Evolutionary conservation across 2,329 filamentous ascomycete species (phyloP).

Genomic region (Diaporthe helianthi): DNA sequence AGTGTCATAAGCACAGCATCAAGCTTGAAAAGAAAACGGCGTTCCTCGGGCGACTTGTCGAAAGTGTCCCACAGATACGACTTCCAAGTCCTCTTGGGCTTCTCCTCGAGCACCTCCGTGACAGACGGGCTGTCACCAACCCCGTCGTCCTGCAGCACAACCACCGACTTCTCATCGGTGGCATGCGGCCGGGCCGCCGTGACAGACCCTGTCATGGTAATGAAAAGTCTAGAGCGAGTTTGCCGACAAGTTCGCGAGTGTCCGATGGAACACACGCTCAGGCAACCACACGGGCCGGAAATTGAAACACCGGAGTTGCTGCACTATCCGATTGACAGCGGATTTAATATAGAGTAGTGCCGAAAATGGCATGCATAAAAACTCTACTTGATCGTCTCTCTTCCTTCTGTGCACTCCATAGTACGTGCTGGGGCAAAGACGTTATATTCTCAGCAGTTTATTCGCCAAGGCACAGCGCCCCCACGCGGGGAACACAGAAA

Average conservation of each 20-base stretch:
- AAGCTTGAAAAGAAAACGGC: conserved; percentile 44
- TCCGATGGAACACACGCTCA: neutral
- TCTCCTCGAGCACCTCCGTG: conserved; percentile 37
- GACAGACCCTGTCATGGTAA: neutral
- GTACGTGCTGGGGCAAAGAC: neutral
- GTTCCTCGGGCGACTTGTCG: conserved; percentile 45
- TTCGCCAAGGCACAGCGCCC: conserved; percentile 7
- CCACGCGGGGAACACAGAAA: conserved; percentile 7
- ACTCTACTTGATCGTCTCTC: neutral
- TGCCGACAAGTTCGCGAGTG: neutral
- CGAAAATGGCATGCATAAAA: neutral
- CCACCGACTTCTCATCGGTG: neutral
- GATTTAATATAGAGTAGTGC: neutral
- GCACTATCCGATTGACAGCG: neutral
- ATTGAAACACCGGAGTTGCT: neutral
- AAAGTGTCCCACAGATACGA: conserved; percentile 59
- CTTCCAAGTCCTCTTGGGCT: conserved; percentile 51
- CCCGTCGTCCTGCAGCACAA: conserved; percentile 5
- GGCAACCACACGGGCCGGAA: neutral
- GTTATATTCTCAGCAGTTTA: conserved; percentile 13
- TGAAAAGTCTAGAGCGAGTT: neutral
- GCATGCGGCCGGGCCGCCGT: conserved; percentile 4
- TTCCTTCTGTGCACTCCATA: neutral
- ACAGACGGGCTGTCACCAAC: neutral
- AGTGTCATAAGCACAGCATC: conserved; percentile 46